These are phyloP conservation scores for Monilinia vaccinii-corymbosi DNA, from an alignment of 2,329 filamentous ascomycete species.

Conservation along the genomic window DNA sequence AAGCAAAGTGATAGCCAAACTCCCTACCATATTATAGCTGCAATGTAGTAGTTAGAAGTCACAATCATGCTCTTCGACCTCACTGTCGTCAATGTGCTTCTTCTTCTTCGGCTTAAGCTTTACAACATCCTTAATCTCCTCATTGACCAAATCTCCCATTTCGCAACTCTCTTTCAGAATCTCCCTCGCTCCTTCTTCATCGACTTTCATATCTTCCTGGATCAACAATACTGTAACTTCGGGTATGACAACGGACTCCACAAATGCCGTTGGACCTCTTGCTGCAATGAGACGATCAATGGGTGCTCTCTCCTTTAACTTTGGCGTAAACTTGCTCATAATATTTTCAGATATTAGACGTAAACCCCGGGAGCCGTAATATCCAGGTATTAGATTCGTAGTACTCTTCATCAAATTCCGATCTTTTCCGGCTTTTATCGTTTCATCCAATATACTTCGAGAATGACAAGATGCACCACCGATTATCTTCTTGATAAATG, in stretches of 20 bases:
- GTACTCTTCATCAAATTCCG: constrained; percentile 49
- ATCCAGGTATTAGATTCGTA: constrained; percentile 56
- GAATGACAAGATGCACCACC: constrained; percentile 48
- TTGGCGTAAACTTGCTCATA: constrained; percentile 47
- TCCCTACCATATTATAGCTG: not conserved
- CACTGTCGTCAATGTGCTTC: constrained; percentile 38
- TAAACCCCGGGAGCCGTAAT: constrained; percentile 72
- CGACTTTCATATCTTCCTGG: constrained; percentile 47
- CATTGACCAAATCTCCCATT: constrained; percentile 24
- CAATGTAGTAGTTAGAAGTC: not conserved
- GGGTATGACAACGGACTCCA: constrained; percentile 68
- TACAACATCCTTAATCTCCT: constrained; percentile 47
- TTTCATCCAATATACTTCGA: constrained; percentile 44
- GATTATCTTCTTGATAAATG: constrained; percentile 49
- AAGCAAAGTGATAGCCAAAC: not conserved
- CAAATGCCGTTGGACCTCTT: constrained; percentile 57
- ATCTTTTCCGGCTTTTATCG: constrained; percentile 47
- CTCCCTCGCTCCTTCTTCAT: constrained; percentile 31
- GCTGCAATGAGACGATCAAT: constrained; percentile 57
- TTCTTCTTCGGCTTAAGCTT: constrained; percentile 38
- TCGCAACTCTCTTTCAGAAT: constrained; percentile 22
- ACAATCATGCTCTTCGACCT: constrained; percentile 15
- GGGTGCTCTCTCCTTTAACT: constrained; percentile 52
- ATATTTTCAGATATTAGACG: constrained; percentile 63
- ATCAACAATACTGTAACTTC: constrained; percentile 51